Evolutionary conservation across 2,329 filamentous ascomycete species (phyloP), one percentile per base, ranked within the genome.

Genomic region (Zasmidium citrigriseum): DNA sequence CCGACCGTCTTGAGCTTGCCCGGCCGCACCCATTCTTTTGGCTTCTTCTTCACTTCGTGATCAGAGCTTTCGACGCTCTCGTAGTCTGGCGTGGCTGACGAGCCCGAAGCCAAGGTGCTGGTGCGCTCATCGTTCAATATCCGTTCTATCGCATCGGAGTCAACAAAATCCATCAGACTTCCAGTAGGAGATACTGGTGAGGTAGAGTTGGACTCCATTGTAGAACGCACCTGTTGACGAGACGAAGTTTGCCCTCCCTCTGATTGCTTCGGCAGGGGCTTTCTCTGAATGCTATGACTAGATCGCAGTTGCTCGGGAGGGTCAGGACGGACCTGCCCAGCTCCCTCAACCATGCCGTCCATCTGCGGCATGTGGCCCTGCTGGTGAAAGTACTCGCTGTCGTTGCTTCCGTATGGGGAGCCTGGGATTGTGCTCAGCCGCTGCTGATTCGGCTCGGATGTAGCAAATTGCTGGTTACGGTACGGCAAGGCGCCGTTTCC

Each of bases 1-100:
- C 91, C 92, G 11, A 93, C 87, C 1, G 89, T 91, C 71, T 89
- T 92, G 71, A 93, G 79, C 5, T 93, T 86, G 50, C 93, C 93
- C 63, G 89, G 89, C 62, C 93, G 84, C 16, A 89, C 89, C 58
- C 83, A 84, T 57, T 91, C 87, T 9, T 83, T 75, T 0, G 83
- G 60, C 51, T 58, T 44, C 51, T 64, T 82, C 59, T 80, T 73
- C 63, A 80, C 80, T 25, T 64, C 63, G 46, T 77, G 78, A 47
- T 62, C 77, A 70, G 57, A 74, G 74, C 59, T 73, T 67, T 62
- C 66, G 21, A 86, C 88, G 73, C 89, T 95, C 5, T 89, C 89
- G 75, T 93, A 93, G 71, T 93, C 89, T 0, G 90, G 89, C 23
- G 88, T 88, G 12, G 81, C 80, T 4, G 84, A 83, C 7, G 87